These are phyloP conservation scores for Globisporangium takayamanum DNA, from an alignment of 352 stramenopile genomes.

Conservation along the genomic window DNA sequence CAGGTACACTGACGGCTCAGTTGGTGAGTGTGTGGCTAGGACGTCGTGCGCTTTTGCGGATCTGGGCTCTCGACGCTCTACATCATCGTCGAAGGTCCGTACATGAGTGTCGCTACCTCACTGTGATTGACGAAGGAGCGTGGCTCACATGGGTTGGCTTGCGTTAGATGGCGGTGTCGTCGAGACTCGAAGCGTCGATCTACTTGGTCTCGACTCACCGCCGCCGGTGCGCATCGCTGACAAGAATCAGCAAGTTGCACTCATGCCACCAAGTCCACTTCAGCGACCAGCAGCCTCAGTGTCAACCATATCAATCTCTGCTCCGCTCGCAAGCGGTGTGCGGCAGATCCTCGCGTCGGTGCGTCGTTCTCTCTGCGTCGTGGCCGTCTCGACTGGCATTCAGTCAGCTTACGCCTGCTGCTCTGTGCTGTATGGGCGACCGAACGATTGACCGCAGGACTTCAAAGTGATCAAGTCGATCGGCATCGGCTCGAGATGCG, in stretches of 20 bases:
- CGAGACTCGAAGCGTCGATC: conserved; percentile 17
- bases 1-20: no score
- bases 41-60: conserved; percentile 18
- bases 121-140: background rate
- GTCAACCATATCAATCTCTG: background rate
- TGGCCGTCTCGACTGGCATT: background rate
- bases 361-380: background rate
- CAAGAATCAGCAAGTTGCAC: background rate
- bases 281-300: background rate
- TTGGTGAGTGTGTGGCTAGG: conserved; percentile 1
- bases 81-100: conserved; percentile 14
- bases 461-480: conserved; percentile 45
- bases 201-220: conserved; percentile 22
- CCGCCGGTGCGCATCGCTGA: background rate
- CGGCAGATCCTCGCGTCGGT: conserved; percentile 26
- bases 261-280: background rate
- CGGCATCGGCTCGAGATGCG: conserved; percentile 60
- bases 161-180: conserved; percentile 1
- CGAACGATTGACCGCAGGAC: conserved; percentile 13
- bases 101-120: background rate
- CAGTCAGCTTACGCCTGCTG: no score
- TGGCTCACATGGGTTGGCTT: background rate
- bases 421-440: no score
- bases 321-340: conserved; percentile 2
- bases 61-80: conserved; percentile 6